Conservation (phyloP, 768 basidiomycete species). For the Macrolepiota fuliginosa region DNA sequence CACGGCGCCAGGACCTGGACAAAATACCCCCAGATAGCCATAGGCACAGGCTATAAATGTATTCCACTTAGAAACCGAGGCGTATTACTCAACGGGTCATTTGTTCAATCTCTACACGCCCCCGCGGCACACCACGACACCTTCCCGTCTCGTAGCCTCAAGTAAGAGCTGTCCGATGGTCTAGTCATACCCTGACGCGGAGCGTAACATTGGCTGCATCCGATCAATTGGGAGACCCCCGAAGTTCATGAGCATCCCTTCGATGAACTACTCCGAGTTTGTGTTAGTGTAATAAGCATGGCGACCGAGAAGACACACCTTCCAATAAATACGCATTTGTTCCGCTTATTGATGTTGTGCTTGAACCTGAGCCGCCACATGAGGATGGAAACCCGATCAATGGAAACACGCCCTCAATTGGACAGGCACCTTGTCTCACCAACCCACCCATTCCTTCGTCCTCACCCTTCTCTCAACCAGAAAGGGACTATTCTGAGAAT, state of each 20-base stretch:
- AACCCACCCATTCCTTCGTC: conserved; percentile 10
- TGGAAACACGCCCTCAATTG: neutral
- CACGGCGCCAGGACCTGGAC: too few relatives aligned
- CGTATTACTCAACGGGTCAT: conserved; percentile 9
- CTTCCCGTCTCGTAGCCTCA: conserved; percentile 78
- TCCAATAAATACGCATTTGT: conserved; percentile 89
- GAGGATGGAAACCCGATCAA: neutral
- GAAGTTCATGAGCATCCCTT: conserved; percentile 89
- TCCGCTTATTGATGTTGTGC: conserved; percentile 74
- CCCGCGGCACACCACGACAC: conserved; percentile 65
- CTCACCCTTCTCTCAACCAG: conserved; percentile 56
- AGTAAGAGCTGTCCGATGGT: conserved; percentile 85
- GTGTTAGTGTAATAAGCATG: conserved; percentile 1
- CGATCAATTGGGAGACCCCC: conserved; percentile 71
- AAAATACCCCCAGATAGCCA: too few relatives aligned
- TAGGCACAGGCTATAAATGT: too few relatives aligned
- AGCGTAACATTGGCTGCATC: conserved; percentile 87
- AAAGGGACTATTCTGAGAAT: too few relatives aligned
- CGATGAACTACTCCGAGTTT: conserved; percentile 61
- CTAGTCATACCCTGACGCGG: conserved; percentile 80
- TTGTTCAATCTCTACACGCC: conserved; percentile 63
- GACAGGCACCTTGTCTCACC: neutral
- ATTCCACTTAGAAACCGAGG: neutral
- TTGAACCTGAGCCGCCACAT: conserved; percentile 12
- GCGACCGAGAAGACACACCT: conserved; percentile 36